These are phyloP conservation scores for Colletotrichum sp. DNA, from an alignment of 2,329 filamentous ascomycete genomes.

Conservation along the genomic window DNA sequence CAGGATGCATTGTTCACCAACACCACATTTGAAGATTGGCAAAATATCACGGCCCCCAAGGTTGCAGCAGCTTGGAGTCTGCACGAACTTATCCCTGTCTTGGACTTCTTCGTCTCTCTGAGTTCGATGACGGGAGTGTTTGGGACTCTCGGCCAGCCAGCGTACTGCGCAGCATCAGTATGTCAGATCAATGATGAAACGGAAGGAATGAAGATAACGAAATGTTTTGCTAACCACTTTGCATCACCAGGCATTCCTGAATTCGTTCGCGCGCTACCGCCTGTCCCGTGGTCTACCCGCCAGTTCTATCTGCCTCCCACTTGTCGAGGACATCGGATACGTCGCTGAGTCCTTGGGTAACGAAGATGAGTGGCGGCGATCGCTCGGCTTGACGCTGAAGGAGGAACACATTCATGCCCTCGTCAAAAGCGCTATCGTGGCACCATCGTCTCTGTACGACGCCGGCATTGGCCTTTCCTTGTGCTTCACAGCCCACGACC, in stretches of 20 bases:
- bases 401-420: background rate
- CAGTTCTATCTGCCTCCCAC: background rate
- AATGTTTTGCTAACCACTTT: background rate
- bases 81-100: background rate
- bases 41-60: background rate
- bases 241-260: background rate
- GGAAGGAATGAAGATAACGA: background rate
- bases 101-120: background rate
- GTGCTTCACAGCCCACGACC: background rate
- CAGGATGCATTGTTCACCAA: background rate
- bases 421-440: background rate
- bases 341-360: background rate
- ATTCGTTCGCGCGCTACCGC: background rate
- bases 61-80: background rate
- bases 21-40: background rate
- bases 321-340: background rate
- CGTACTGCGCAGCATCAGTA: background rate
- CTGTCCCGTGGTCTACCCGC: background rate
- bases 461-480: background rate
- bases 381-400: background rate
- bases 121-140: background rate
- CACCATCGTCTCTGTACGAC: background rate
- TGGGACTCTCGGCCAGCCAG: background rate
- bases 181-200: background rate
- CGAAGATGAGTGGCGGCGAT: background rate